A percentile compares a stretch with the other conserved stretches of the same genome.
Conservation (phyloP, 495 filamentous ascomycete genomes). For the Acidomyces sp. region DNA sequence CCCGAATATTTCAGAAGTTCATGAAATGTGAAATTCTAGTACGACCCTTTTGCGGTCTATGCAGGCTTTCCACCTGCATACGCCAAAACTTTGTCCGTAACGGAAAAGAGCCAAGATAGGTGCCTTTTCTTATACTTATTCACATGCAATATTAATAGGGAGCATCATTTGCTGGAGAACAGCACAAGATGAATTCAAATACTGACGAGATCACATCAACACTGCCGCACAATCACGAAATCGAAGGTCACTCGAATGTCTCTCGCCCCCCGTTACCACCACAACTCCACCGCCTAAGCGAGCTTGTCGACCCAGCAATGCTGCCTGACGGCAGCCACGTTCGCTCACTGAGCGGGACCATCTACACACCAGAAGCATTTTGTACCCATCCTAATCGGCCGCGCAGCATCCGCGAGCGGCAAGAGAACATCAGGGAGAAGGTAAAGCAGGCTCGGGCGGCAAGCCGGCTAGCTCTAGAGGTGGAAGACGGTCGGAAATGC, state of each 20-base stretch:
- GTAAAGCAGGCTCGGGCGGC: slow-evolving; percentile 3
- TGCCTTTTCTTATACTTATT: background rate
- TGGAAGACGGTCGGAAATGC: background rate
- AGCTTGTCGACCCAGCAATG: slow-evolving; percentile 26
- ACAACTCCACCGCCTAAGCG: slow-evolving; percentile 22
- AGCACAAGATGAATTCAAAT: too few species aligned
- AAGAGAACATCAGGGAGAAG: slow-evolving; percentile 20
- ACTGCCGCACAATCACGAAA: slow-evolving; percentile 1
- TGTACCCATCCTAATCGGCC: slow-evolving; percentile 23
- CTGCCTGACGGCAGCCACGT: slow-evolving; percentile 13
- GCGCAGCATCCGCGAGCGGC: slow-evolving; percentile 26
- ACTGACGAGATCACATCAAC: background rate
- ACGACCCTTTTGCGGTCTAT: too few species aligned
- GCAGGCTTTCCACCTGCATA: too few species aligned
- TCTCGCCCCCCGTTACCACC: slow-evolving; percentile 22
- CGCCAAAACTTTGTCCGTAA: too few species aligned
- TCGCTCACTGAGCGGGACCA: slow-evolving; percentile 24
- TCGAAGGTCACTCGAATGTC: slow-evolving; percentile 13
- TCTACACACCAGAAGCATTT: slow-evolving; percentile 20
- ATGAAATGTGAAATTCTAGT: too few species aligned
- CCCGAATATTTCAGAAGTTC: too few species aligned
- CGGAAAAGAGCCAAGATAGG: too few species aligned
- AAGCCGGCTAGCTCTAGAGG: slow-evolving; percentile 2
- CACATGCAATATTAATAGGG: slow-evolving; percentile 1
- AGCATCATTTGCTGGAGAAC: slow-evolving; percentile 1